phyloP scores from a whole-genome alignment of 805 yeast species.

The Diddensiella caesifluorescens region DNA sequence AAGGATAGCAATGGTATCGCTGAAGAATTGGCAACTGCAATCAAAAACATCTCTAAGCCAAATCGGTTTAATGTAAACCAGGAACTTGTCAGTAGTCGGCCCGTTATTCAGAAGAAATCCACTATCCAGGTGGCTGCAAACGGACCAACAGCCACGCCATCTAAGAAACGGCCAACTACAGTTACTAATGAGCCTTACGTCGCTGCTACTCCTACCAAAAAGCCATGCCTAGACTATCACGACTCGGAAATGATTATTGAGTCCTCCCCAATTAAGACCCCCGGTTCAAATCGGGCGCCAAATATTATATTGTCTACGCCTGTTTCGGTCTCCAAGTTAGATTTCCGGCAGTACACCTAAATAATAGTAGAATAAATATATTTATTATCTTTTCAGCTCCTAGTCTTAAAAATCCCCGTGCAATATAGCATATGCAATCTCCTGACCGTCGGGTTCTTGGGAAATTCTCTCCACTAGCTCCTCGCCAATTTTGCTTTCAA shows the following conservation, averaged over 20 bases:
- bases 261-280: not conserved
- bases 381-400: too few relatives aligned
- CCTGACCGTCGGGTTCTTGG: conserved; percentile 43
- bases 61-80: conserved; percentile 13
- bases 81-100: conserved; percentile 13
- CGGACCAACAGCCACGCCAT: conserved; percentile 15
- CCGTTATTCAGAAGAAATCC: conserved; percentile 4
- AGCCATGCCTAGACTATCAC: too few relatives aligned
- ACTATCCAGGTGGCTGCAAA: conserved; percentile 12
- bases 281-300: not conserved
- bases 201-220: too few relatives aligned
- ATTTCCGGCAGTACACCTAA: too few relatives aligned
- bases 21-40: conserved; percentile 20
- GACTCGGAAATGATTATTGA: not conserved
- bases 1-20: conserved; percentile 13
- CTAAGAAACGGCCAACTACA: conserved; percentile 13
- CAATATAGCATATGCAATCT: conserved; percentile 58
- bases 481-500: conserved; percentile 57
- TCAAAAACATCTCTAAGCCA: conserved; percentile 20
- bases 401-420: conserved; percentile 10
- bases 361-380: too few relatives aligned
- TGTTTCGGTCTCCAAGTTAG: too few relatives aligned
- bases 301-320: conserved; percentile 6
- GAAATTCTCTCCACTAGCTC: conserved; percentile 47
- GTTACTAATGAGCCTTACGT: too few relatives aligned